Evolutionary conservation across 441 rosid genomes (phyloP).

Genomic region (Populus tomentosa): DNA sequence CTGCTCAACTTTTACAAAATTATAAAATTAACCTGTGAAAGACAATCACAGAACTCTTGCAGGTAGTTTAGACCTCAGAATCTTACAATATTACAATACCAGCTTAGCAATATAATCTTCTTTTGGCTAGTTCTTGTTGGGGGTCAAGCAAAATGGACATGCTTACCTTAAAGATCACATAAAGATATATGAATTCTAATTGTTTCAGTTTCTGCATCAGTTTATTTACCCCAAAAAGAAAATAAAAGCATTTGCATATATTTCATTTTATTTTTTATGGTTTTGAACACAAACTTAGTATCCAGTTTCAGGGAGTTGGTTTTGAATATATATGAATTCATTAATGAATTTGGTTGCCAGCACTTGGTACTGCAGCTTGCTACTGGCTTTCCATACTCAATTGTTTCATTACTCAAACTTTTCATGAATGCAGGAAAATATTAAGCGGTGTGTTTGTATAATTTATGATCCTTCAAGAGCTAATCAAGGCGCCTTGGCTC

Average conservation of each 20-base stretch:
- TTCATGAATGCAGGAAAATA: constrained; percentile 63
- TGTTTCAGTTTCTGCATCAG: neutral
- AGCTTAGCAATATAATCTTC: neutral
- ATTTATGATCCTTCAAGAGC: constrained; percentile 95
- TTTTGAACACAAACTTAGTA: too few species aligned
- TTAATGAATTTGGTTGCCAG: neutral
- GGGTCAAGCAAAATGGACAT: neutral
- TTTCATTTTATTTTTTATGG: too few species aligned
- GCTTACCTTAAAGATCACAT: neutral
- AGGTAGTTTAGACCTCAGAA: neutral
- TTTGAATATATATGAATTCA: neutral
- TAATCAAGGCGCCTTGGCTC: constrained; percentile 79
- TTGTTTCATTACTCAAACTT: neutral
- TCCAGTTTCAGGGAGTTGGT: neutral
- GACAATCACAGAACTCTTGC: neutral
- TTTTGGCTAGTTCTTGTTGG: neutral
- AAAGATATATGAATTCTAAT: neutral
- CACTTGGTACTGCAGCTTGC: neutral
- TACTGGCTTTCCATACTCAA: neutral
- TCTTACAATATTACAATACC: neutral
- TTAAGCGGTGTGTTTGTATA: constrained; percentile 91
- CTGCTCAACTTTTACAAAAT: neutral
- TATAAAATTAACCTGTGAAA: neutral
- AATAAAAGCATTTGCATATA: neutral
- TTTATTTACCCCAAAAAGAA: neutral